Base-by-base conservation (phyloP, 1,139 yeast species). In the Schwanniomyces etchellsii region DNA sequence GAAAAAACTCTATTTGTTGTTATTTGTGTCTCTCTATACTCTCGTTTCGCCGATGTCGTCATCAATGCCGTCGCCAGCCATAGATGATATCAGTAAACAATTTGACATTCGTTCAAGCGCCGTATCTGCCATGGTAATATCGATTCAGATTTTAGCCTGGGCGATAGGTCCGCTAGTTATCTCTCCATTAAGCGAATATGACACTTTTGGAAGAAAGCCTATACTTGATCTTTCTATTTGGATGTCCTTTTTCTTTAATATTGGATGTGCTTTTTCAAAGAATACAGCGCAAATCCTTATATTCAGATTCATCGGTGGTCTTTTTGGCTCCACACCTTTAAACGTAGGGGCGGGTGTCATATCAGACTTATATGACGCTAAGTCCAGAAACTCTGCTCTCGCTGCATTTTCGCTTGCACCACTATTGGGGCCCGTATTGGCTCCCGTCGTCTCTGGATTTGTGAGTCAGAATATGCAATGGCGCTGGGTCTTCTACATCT, bases 371-470 rank as follows among this genome's bases (percentile, higher is more conserved):
- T 64, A 53, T 36, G 66, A 57, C 29, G 64, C 68, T 18, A 52
- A 55, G 30, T 47, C 55, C 14, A 50, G 71, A 46, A 62, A 61
- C 35, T 35, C 49, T 7, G 68, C 70, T 1, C 50, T 65, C 34
- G 70, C 72, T 2, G 67, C 68, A 1, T 64, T 60, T 29, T 58
- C 66, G 4, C 50, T 66, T 33, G 68, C 66, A n/a, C 64, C 64
- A 2, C 48, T 64, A 23, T 53, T 79, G 30, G 89, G 88, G 0
- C 82, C 84, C 1, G 75, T 74, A 1, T 52, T 77, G 31, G 81
- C 81, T 0, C 81, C 82, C 0, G 60, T 77, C 5, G 60, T 74
- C 16, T 63, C 78, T 1, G 81, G 82, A 1, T 77, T 66, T 44
- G 64, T 75, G 16, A 75, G 72, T 5, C 63, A 74, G 40, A 43